Conservation (phyloP, 495 filamentous ascomycete genomes). For the Lasiosphaeria ovina region DNA sequence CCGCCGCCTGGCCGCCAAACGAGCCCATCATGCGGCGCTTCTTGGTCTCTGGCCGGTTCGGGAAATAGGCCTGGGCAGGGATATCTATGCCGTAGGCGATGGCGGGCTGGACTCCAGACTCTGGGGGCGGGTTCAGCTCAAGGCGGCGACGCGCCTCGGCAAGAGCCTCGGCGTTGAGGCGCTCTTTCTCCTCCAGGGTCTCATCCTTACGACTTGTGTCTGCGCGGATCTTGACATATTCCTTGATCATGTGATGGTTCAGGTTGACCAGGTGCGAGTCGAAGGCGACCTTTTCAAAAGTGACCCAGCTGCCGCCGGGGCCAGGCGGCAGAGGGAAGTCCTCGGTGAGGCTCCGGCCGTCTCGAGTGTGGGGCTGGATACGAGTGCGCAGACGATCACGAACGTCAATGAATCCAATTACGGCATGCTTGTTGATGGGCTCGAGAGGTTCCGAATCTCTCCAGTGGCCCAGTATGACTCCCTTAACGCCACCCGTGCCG, state of each 20-base stretch:
- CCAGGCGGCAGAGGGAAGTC: constrained; percentile 47
- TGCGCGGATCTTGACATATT: constrained; percentile 51
- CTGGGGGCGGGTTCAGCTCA: constrained; percentile 34
- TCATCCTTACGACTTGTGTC: constrained; percentile 30
- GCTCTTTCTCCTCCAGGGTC: constrained; percentile 28
- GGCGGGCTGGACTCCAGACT: constrained; percentile 30
- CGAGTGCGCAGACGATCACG: constrained; percentile 53
- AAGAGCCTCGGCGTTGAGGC: constrained; percentile 30
- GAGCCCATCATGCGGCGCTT: constrained; percentile 36
- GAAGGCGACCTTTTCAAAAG: constrained; percentile 52
- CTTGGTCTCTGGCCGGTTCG: constrained; percentile 33
- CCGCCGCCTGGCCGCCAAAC: constrained; percentile 6
- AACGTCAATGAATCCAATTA: constrained; percentile 55
- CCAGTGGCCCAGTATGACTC: constrained; percentile 52
- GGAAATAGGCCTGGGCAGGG: constrained; percentile 34
- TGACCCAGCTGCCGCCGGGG: constrained; percentile 56
- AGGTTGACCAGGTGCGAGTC: constrained; percentile 45
- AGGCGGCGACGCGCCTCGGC: constrained; percentile 39
- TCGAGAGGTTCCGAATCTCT: constrained; percentile 46
- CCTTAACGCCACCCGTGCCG: constrained; percentile 36
- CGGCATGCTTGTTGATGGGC: constrained; percentile 45
- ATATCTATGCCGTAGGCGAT: constrained; percentile 45
- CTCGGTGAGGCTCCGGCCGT: constrained; percentile 37
- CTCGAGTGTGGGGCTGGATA: constrained; percentile 39
- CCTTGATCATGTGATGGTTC: constrained; percentile 50